Conservation (phyloP, 2,329 filamentous ascomycete genomes). For the Penicillium sp. region DNA sequence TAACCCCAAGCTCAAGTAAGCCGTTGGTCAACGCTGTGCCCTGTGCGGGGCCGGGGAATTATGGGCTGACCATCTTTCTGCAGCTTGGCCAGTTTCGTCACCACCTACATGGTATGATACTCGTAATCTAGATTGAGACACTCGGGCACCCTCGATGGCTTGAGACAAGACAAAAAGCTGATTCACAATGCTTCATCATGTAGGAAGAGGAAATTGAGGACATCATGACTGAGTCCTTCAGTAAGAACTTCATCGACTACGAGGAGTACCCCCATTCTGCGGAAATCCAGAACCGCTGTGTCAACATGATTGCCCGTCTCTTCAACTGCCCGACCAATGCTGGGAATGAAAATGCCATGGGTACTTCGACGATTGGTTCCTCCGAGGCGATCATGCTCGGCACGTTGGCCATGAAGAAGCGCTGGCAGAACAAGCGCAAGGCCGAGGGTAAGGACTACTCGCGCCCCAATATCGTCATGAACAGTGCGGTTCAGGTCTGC, state of each 20-base stretch:
- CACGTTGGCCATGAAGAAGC: constrained; percentile 86
- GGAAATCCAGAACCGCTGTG: constrained; percentile 89
- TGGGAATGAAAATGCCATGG: constrained; percentile 68
- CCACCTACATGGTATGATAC: constrained; percentile 81
- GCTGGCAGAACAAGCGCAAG: constrained; percentile 85
- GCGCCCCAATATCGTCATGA: constrained; percentile 92
- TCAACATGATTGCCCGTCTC: constrained; percentile 85
- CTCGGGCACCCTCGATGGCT: background rate
- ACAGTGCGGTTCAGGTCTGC: constrained; percentile 91
- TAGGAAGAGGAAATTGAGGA: constrained; percentile 94
- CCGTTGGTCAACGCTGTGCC: constrained; percentile 1
- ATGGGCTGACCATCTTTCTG: constrained; percentile 16
- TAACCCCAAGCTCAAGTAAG: constrained; percentile 74
- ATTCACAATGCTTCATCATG: background rate
- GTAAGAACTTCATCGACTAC: constrained; percentile 95
- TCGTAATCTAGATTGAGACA: background rate
- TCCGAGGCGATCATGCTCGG: constrained; percentile 67
- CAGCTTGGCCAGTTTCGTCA: constrained; percentile 89
- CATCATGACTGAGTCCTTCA: constrained; percentile 88
- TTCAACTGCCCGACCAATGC: constrained; percentile 73
- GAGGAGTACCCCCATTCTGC: constrained; percentile 81
- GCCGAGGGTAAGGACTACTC: constrained; percentile 80
- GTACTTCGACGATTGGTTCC: constrained; percentile 85
- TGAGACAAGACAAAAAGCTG: background rate
- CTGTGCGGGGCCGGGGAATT: background rate